Evolutionary conservation across 2,329 filamentous ascomycete species (phyloP), one percentile per base, ranked within the genome.

Genomic region (Aureobasidium namibiae): DNA sequence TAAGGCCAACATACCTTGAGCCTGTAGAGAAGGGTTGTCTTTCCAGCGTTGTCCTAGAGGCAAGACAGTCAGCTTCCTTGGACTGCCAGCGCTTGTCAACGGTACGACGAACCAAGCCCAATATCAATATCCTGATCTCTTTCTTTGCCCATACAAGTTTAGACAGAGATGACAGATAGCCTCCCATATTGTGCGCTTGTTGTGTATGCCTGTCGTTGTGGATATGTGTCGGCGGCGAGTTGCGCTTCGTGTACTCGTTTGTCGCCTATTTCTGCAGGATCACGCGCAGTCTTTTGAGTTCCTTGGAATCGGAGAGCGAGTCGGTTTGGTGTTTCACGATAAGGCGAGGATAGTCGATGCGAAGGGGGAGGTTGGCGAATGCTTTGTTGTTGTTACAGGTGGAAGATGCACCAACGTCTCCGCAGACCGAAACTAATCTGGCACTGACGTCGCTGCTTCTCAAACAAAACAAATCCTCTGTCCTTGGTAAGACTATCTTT

Each of bases 21-120:
- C 75, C 92, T 88, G 79, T 99, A 99, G 61, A 99, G 80, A 61
- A 99, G 81, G 33, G 94, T 99, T 44, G 94, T 99, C 79, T 99
- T 99, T 74, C 94, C 94, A 49, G 94, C 94, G 75, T 97, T 97
- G 76, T 99, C 94, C 90, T 97, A 72, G 38, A 48, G 21, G 24
- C 45, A 49, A 26, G 54, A 52, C 9, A 14, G 46, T 44, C 36
- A 48, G 46, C 36, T 42, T 44, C 14, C 14, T 23, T 36, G 3
- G n/a, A 26, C 31, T 16, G n/a, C n/a, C n/a, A n/a, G n/a, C 34
- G 26, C 26, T 26, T 54, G 38, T 38, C 21, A 23, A 7, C 11
- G 34, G 16, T n/a, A 11, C 2, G 7, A 34, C 86, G 67, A 87
- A 96, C 92, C 76, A 96, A 83, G 69, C 92, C 92, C 62, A 96